Evolutionary conservation across 2,329 filamentous ascomycete species (phyloP).

Genomic region (Phaeomoniella chlamydospora): DNA sequence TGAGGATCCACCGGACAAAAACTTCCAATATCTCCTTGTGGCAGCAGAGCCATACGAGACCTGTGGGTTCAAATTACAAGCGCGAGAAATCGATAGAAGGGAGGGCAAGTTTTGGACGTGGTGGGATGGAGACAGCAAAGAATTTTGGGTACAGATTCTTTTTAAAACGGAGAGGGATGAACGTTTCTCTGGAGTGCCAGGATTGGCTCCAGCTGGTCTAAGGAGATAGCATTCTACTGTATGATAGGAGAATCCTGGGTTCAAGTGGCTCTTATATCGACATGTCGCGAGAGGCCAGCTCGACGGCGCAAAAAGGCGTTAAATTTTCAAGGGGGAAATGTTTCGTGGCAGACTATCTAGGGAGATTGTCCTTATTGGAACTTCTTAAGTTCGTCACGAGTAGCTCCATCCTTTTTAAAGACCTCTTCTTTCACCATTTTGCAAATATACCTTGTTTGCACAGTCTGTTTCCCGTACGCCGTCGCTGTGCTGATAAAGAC

Average conservation of each 20-base stretch:
- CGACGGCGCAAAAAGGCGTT: too few relatives aligned
- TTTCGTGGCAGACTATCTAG: too few relatives aligned
- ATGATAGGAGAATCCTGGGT: too few relatives aligned
- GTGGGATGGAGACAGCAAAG: conserved; percentile 90
- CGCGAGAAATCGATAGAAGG: conserved; percentile 76
- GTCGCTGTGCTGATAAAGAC: conserved; percentile 3
- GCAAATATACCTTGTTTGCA: too few relatives aligned
- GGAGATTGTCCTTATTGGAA: too few relatives aligned
- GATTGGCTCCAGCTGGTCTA: conserved; percentile 36
- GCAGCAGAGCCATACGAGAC: conserved; percentile 98
- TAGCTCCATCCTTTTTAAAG: too few relatives aligned
- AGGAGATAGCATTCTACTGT: conserved; percentile 11
- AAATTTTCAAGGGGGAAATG: too few relatives aligned
- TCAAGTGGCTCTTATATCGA: too few relatives aligned
- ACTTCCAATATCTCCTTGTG: conserved; percentile 86
- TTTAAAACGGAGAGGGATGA: conserved; percentile 98
- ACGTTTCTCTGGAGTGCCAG: conserved; percentile 57
- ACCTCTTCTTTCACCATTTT: too few relatives aligned
- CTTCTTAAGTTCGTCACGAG: too few relatives aligned
- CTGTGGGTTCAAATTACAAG: conserved; percentile 89
- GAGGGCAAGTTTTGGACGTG: conserved; percentile 84
- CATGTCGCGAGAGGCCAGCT: too few relatives aligned
- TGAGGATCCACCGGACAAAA: conserved; percentile 81
- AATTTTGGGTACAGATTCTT: conserved; percentile 95
- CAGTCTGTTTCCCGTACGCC: conserved; percentile 1